Evolutionary conservation across 1,139 yeast genomes (phyloP).

Genomic region (Candida frijolesensis): DNA sequence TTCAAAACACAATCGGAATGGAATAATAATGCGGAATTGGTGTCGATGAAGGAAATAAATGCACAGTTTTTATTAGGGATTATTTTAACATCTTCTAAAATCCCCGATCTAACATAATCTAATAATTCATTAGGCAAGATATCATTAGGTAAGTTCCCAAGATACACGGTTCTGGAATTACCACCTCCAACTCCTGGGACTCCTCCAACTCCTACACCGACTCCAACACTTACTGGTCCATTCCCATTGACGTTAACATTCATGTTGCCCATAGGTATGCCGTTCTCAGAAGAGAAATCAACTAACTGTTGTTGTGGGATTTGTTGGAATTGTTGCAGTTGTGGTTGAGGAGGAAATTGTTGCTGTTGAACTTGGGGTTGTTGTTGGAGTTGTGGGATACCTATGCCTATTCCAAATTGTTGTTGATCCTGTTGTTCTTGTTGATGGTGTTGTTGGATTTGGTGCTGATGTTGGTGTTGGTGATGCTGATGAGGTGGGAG

Average conservation of each 20-base stretch:
- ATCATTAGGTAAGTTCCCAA: conserved; percentile 87
- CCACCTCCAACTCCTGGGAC: conserved; percentile 14
- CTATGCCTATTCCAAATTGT: neutral
- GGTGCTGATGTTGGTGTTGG: neutral
- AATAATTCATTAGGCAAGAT: conserved; percentile 79
- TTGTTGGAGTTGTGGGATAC: neutral
- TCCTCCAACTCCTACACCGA: conserved; percentile 5
- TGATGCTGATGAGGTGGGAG: conserved; percentile 1
- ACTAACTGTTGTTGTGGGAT: conserved; percentile 1
- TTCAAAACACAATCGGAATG: conserved; percentile 65
- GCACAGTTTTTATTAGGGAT: conserved; percentile 62
- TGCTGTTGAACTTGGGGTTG: neutral
- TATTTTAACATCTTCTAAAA: conserved; percentile 72
- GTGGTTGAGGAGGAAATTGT: conserved; percentile 6
- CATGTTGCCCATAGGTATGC: conserved; percentile 8
- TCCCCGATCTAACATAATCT: conserved; percentile 90
- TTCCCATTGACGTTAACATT: neutral
- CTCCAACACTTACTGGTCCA: conserved; percentile 1
- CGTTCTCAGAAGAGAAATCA: neutral
- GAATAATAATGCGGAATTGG: conserved; percentile 59
- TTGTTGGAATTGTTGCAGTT: conserved; percentile 4
- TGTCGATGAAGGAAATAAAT: conserved; percentile 62
- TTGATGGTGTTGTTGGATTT: conserved; percentile 3
- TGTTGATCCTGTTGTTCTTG: conserved; percentile 7
- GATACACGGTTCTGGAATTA: conserved; percentile 71